These are phyloP conservation scores for Eucalyptus grandis DNA, from an alignment of 345 rosid genomes.

Conservation along the genomic window DNA sequence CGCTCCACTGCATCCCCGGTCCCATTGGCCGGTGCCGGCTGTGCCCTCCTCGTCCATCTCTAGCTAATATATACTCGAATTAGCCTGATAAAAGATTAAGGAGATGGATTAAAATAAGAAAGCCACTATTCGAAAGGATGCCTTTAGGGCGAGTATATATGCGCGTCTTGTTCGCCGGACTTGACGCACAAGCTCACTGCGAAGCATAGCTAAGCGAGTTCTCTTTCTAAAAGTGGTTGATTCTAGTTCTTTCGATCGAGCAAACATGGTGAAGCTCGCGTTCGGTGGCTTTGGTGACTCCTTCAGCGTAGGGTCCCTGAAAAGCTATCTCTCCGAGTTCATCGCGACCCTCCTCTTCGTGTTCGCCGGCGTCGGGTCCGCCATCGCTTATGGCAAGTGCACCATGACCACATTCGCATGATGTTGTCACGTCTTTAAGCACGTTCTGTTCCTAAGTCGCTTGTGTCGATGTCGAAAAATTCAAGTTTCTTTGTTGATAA, in stretches of 20 bases:
- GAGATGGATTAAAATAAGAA: not conserved
- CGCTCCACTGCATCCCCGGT: constrained; percentile 2
- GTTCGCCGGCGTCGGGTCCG: constrained; percentile 95
- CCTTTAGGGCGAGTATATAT: not conserved
- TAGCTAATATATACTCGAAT: not conserved
- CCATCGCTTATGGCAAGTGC: constrained; percentile 48
- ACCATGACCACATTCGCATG: not conserved
- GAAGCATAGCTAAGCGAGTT: not conserved
- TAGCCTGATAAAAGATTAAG: not conserved
- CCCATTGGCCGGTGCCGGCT: constrained; percentile 42
- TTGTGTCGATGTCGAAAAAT: not conserved
- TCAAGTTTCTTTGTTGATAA: not conserved
- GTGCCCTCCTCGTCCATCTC: not conserved
- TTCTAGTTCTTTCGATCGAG: not conserved
- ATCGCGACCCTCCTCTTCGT: constrained; percentile 88
- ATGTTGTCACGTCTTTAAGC: not conserved
- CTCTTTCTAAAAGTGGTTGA: not conserved
- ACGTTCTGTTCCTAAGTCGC: not conserved
- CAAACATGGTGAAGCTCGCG: constrained; percentile 63
- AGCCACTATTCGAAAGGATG: not conserved
- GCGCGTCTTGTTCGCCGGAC: not conserved
- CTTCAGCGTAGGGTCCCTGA: constrained; percentile 55
- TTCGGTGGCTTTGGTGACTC: constrained; percentile 73
- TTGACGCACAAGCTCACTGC: not conserved
- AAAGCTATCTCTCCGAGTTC: constrained; percentile 69